A percentile compares a stretch with the other conserved stretches of the same genome.
Evolutionary conservation across 495 filamentous ascomycete genomes (phyloP).

Genomic region (Hyaloscypha bicolor): DNA sequence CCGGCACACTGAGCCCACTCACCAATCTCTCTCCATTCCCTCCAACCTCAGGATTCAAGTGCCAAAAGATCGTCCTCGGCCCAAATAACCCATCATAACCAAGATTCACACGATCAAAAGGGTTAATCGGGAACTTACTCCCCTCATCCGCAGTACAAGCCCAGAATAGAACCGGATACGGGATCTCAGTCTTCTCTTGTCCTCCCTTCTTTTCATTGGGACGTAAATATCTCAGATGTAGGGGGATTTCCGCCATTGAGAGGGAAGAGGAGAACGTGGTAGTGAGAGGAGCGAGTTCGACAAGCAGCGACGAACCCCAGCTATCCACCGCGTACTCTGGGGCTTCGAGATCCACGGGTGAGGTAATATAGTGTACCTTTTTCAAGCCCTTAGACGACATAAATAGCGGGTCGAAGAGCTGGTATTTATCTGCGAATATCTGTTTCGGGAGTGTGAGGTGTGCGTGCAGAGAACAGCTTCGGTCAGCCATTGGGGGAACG

Average conservation of each 20-base stretch:
- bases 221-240: conserved; percentile 85
- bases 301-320: conserved; percentile 82
- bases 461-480: conserved; percentile 71
- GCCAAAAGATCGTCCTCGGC: conserved; percentile 81
- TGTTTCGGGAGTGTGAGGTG: conserved; percentile 85
- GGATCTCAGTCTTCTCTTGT: conserved; percentile 53
- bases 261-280: not conserved
- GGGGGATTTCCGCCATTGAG: conserved; percentile 69
- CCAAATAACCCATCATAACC: conserved; percentile 89
- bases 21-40: conserved; percentile 45
- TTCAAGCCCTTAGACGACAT: conserved; percentile 74
- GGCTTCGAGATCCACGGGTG: conserved; percentile 90
- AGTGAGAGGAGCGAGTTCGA: conserved; percentile 67
- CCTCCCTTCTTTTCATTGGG: conserved; percentile 50
- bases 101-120: conserved; percentile 81
- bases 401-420: conserved; percentile 73
- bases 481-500: conserved; percentile 41
- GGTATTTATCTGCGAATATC: conserved; percentile 88
- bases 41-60: conserved; percentile 62
- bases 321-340: conserved; percentile 74
- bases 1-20: conserved; percentile 70
- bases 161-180: conserved; percentile 88
- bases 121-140: conserved; percentile 73
- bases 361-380: conserved; percentile 65
- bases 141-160: conserved; percentile 78